Evolutionary conservation across 768 basidiomycete species (phyloP), one percentile per base, ranked within the genome.

Genomic region (Boletales sp.): DNA sequence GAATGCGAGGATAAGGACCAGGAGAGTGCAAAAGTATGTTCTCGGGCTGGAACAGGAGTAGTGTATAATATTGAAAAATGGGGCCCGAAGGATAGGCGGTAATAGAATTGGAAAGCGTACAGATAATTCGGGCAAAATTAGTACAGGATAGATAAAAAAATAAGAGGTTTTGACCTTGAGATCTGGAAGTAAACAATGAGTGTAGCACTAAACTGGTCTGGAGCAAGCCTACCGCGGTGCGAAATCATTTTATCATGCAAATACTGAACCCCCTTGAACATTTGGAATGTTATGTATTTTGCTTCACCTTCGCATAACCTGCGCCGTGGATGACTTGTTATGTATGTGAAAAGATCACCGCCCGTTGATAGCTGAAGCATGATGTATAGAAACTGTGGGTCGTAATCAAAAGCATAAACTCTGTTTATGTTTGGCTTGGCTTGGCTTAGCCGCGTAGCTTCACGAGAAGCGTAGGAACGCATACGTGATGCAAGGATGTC

Each of bases 341-440:
- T 86, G 66, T 91, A 90, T 3, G 87, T 87, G 66, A 91, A 91
- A n/a, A 92, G 76, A 60, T 92, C 90, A 19, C 89, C 90, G 10
- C 90, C 89, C 0, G 89, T 90, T 58, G 87, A 90, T 8, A 92
- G 74, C 65, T 92, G 85, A 32, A 92, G 81, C 67, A 92, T 90
- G 38, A 92, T 87, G 64, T 90, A 85, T 79, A 87, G 73, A 62
- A 84, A 86, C 56, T 75, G 75, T 1, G 77, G 71, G 53, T 81
- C 73, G 32, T 80, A 75, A 61, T 85, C 81, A 11, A 86, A 83
- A 48, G 83, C 84, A 58, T 82, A 84, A 38, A 90, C 83, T 44
- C 79, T 78, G 58, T 90, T 91, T 42, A 92, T 90, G 52, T 90
- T 90, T 10, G 89, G 87, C 89, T 91, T 52, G 21, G 31, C 25